Conservation (phyloP, 1,284 basidiomycete species). For the Heterobasidion parviporum region DNA sequence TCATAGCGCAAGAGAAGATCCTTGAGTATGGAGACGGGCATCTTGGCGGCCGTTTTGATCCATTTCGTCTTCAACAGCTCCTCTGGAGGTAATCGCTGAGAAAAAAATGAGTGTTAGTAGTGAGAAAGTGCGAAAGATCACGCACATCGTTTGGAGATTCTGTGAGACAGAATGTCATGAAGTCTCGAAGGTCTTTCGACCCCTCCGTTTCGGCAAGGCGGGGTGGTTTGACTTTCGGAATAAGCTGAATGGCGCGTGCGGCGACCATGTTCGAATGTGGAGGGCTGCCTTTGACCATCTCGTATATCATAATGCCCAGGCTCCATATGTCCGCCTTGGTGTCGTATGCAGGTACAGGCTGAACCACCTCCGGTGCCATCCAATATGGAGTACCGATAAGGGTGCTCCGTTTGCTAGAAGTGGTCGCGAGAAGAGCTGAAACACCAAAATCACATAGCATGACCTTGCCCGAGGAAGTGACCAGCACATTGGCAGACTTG, state of each 20-base stretch:
- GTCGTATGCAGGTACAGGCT: constrained; percentile 83
- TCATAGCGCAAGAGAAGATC: constrained; percentile 79
- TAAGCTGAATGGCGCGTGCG: constrained; percentile 86
- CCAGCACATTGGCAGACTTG: constrained; percentile 92
- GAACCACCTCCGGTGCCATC: constrained; percentile 98
- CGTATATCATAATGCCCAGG: constrained; percentile 89
- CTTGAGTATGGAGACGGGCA: constrained; percentile 65
- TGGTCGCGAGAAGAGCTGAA: constrained; percentile 83
- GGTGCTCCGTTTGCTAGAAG: constrained; percentile 87
- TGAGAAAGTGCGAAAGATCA: constrained; percentile 7
- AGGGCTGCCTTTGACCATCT: constrained; percentile 92
- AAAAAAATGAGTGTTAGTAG: constrained; percentile 7
- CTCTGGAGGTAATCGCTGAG: constrained; percentile 79
- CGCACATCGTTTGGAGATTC: constrained; percentile 77
- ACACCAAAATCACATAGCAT: constrained; percentile 97
- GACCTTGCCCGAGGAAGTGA: constrained; percentile 82
- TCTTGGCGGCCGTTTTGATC: constrained; percentile 77
- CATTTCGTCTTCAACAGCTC: constrained; percentile 89
- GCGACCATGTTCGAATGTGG: constrained; percentile 80
- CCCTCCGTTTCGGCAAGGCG: constrained; percentile 72
- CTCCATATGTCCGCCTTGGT: constrained; percentile 97
- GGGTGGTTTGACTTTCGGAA: constrained; percentile 84
- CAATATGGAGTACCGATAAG: constrained; percentile 96
- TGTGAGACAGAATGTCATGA: constrained; percentile 79
- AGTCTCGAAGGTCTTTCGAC: constrained; percentile 83